These are phyloP conservation scores for Trichoderma lentiforme DNA, from an alignment of 2,329 filamentous ascomycete species.

Conservation along the genomic window DNA sequence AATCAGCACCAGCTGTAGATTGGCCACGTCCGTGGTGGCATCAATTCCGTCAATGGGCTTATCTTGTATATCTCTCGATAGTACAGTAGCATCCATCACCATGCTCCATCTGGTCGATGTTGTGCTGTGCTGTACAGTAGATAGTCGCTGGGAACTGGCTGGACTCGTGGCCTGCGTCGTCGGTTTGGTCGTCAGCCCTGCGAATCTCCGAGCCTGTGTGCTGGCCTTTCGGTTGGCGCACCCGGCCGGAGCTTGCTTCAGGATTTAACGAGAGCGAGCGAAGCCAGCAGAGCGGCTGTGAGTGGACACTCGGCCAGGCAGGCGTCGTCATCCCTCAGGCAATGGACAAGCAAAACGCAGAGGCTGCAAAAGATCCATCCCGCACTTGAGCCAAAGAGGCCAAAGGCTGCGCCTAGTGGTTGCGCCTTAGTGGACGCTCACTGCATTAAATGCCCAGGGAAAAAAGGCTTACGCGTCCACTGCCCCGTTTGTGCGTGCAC, in stretches of 20 bases:
- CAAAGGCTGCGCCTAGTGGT: constrained; percentile 13
- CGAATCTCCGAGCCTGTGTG: constrained; percentile 2
- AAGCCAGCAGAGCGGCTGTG: background rate
- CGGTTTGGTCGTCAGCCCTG: constrained; percentile 24
- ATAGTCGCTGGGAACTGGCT: background rate
- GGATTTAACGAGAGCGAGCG: background rate
- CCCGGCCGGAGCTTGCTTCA: background rate
- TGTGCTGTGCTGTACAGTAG: background rate
- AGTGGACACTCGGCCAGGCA: background rate
- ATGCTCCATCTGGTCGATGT: background rate
- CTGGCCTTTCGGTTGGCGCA: constrained; percentile 17
- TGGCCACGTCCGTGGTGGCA: background rate
- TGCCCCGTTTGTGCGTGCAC: constrained; percentile 21
- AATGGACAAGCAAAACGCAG: constrained; percentile 1
- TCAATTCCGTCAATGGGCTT: background rate
- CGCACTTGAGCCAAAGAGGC: constrained; percentile 8
- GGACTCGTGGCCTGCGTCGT: constrained; percentile 12
- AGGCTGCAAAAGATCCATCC: constrained; percentile 15
- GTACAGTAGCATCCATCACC: background rate
- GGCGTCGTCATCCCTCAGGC: constrained; percentile 33
- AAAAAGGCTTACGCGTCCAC: constrained; percentile 32
- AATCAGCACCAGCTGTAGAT: background rate
- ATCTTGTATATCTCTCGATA: background rate
- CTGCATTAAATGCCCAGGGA: constrained; percentile 8
- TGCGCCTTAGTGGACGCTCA: constrained; percentile 10